These are phyloP conservation scores for Beauveria sp. DNA, from an alignment of 2,329 filamentous ascomycete species.

Conservation along the genomic window DNA sequence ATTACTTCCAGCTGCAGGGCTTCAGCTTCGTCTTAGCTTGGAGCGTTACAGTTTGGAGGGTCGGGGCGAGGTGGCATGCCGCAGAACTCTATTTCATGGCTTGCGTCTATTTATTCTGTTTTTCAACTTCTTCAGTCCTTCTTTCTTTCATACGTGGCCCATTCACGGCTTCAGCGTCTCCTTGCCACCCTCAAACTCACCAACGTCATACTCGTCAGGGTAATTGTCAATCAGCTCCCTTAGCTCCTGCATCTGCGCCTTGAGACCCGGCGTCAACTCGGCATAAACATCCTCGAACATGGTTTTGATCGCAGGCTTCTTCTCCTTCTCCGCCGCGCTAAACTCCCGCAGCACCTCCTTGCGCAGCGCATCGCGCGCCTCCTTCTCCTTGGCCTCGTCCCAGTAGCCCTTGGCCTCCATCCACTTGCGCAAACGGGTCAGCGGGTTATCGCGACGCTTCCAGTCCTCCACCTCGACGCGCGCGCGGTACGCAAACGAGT, in stretches of 20 bases:
- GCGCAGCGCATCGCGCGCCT: conserved; percentile 55
- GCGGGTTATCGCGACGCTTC: conserved; percentile 85
- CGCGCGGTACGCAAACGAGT: conserved; percentile 92
- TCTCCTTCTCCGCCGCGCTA: conserved; percentile 71
- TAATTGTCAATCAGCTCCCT: conserved; percentile 74
- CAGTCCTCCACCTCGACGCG: conserved; percentile 92
- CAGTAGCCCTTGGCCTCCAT: conserved; percentile 77
- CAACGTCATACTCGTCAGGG: conserved; percentile 84
- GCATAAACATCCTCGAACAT: conserved; percentile 91
- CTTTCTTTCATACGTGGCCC: not conserved
- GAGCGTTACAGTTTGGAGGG: too few relatives aligned
- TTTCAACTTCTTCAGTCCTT: not conserved
- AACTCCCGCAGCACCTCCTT: conserved; percentile 81
- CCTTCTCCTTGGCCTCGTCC: conserved; percentile 76
- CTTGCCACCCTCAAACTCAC: conserved; percentile 66
- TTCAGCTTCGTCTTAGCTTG: too few relatives aligned
- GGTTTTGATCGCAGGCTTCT: conserved; percentile 62
- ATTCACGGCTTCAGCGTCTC: conserved; percentile 44
- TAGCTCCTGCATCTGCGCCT: conserved; percentile 63
- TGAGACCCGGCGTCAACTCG: conserved; percentile 70
- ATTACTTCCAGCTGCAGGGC: too few relatives aligned
- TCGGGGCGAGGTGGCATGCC: too few relatives aligned
- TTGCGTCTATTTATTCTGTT: conserved; percentile 3
- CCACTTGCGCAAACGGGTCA: conserved; percentile 81
- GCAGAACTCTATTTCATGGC: not conserved